Base-by-base conservation (phyloP, 306 rosid genomes). In the Cicer yamashitae region DNA sequence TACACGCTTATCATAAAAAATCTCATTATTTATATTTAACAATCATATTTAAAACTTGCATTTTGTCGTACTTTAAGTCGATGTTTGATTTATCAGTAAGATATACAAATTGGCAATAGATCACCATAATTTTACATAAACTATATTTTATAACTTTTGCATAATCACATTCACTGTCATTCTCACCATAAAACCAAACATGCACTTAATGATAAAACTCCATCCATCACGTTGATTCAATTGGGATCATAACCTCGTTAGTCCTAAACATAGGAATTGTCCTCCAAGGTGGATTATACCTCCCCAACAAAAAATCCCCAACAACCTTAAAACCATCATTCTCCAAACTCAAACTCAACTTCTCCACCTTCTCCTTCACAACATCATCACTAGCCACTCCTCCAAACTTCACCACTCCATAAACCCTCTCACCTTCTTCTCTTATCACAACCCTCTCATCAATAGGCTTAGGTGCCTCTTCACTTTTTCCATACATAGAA, bases 221-320 rank as follows among this genome's bases (percentile, higher is more conserved):
- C 15, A 39, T n/a, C 20, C 7, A 41, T 4, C 34, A 14, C 1
- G 1, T 22, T 87, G 82, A 94, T 77, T 89, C 90, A 69, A 90
- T 67, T 7, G 98, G 97, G 15, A 90, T 84, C 96, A 91, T 68
- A 76, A 94, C 86, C 83, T 91, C 98, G 38, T 89, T 94, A 11
- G 93, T 91, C 73, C 98, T 90, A 38, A 91, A 87, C 0, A 75
- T 25, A 61, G 97, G 92, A 50, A 94, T 59, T 11, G 97, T 89
- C 87, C 88, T 85, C 91, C 88, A 86, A 13, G 97, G 98, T 1
- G 98, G 98, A 44, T 91, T 94, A 50, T 89, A 91, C 89, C 98
- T 94, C 0, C 86, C 98, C 89, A 94, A 58, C 85, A 86, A 54
- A 67, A 67, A 83, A 66, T 94, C 91, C 13, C 96, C 98, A 60